Evolutionary conservation across 805 yeast genomes (phyloP).

Genomic region (Cyberlindnera euphorbiiphila): DNA sequence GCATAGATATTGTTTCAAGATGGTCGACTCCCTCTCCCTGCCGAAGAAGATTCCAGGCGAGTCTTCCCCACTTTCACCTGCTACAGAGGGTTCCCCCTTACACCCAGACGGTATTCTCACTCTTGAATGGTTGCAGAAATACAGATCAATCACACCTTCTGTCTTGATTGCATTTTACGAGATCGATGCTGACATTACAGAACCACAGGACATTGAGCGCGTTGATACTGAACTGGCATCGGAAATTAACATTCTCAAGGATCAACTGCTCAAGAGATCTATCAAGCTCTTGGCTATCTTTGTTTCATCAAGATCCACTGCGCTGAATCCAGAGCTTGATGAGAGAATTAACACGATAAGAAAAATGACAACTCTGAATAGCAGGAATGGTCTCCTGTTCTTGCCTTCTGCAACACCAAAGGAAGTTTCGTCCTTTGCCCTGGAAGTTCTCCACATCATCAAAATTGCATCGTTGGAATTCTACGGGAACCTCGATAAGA

Average conservation of each 20-base stretch:
- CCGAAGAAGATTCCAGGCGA: slow-evolving; percentile 16
- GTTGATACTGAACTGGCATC: slow-evolving; percentile 33
- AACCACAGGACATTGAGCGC: slow-evolving; percentile 20
- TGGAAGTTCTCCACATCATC: slow-evolving; percentile 36
- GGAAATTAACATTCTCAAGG: slow-evolving; percentile 35
- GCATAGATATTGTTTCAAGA: slow-evolving; percentile 30
- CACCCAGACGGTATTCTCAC: slow-evolving; percentile 36
- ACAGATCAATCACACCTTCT: slow-evolving; percentile 43
- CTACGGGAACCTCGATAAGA: slow-evolving; percentile 39
- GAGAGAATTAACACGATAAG: slow-evolving; percentile 37
- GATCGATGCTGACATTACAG: slow-evolving; percentile 31
- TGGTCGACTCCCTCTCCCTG: slow-evolving; percentile 27
- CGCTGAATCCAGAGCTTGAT: slow-evolving; percentile 30
- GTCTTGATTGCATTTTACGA: slow-evolving; percentile 44
- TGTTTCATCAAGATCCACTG: slow-evolving; percentile 30
- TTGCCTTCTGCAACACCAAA: slow-evolving; percentile 35
- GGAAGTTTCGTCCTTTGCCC: slow-evolving; percentile 39
- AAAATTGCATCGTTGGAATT: slow-evolving; percentile 42
- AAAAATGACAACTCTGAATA: slow-evolving; percentile 39
- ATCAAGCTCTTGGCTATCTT: slow-evolving; percentile 35
- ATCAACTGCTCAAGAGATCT: slow-evolving; percentile 28
- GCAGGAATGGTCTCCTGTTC: slow-evolving; percentile 42
- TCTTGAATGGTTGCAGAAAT: slow-evolving; percentile 51
- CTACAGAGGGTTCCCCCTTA: slow-evolving; percentile 25
- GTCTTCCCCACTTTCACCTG: slow-evolving; percentile 8